Conservation (phyloP, 805 yeast genomes). For the Metschnikowia chrysomelidarum region DNA sequence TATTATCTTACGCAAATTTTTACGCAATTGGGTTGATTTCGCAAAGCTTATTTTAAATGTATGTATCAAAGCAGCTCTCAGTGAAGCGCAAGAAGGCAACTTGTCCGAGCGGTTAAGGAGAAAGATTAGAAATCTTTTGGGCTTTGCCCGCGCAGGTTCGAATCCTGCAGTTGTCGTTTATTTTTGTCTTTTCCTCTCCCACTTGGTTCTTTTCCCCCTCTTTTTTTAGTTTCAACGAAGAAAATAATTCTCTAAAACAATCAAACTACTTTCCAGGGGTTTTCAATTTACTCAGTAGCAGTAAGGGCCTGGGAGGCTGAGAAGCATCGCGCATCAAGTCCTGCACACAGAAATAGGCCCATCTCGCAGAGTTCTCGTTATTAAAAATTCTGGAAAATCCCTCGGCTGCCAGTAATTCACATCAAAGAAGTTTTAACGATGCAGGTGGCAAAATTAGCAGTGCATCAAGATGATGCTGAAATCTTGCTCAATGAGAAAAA, state of each 20-base stretch:
- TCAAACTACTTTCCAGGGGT: too few relatives aligned
- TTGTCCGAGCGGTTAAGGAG: conserved; percentile 81
- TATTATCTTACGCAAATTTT: too few relatives aligned
- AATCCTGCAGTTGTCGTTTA: conserved; percentile 69
- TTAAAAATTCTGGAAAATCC: conserved; percentile 4
- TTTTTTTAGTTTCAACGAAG: too few relatives aligned
- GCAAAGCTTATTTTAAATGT: too few relatives aligned
- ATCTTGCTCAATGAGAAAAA: conserved; percentile 71
- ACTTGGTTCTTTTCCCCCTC: too few relatives aligned
- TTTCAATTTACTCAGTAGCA: too few relatives aligned
- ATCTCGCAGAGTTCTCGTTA: conserved; percentile 14
- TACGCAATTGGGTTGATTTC: too few relatives aligned
- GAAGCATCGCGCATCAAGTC: conserved; percentile 1
- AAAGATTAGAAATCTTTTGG: conserved; percentile 73
- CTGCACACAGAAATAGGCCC: conserved; percentile 15
- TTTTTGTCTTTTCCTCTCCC: conserved; percentile 31
- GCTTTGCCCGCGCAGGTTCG: conserved; percentile 80
- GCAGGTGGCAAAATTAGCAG: conserved; percentile 76
- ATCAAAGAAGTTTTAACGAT: conserved; percentile 28
- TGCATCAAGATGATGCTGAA: conserved; percentile 72
- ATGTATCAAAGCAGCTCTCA: too few relatives aligned
- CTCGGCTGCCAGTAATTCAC: background rate
- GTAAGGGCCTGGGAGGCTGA: too few relatives aligned
- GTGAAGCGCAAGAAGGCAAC: conserved; percentile 44
- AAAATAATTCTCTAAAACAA: too few relatives aligned